Base-by-base conservation (phyloP, 345 rosid species). In the Balakata baccata region DNA sequence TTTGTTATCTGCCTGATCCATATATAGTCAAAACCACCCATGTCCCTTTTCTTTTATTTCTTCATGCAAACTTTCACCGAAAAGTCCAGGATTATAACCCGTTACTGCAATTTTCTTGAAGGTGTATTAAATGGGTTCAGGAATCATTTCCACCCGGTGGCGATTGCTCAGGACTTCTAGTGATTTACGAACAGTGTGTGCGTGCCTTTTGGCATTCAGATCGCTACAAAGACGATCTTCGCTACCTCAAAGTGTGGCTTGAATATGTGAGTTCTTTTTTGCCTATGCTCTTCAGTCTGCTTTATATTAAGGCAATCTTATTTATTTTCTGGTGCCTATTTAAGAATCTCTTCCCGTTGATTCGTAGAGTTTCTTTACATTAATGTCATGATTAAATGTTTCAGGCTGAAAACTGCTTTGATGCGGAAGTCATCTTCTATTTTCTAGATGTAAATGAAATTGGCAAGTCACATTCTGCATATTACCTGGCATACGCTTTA, bases 171-270 rank as follows among this genome's bases (percentile, higher is more conserved):
- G 99, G 99, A 5, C 75, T 94, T 43, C 64, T 92, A 20, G 87
- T 92, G 69, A 85, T 90, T 11, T 95, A 92, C 9, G 99, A 95
- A 77, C 99, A 92, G 71, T 95, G 98, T 54, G 99, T 92, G 17
- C 96, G 99, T n/a, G 70, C 81, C 23, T 95, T 92, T 50, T 95
- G 99, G 98, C 88, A 89, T 81, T 86, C 85, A 0, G 90, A 89
- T 4, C 84, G 73, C 63, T 90, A 92, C 82, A 95, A 84, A 87
- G 86, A 90, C 54, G 99, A 95, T 81, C 88, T 89, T 49, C 98
- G 99, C 66, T 95, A 92, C 77, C 97, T 92, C 75, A 95, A 92
- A 88, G 84, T 89, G n/a, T 95, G 98, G 99, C 77, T 95, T 71
- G 97, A 95, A 90, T 95, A 95, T 76, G 99, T 91, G 78, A 71